Conservation (phyloP, 2,329 filamentous ascomycete genomes). For the Aspergillus japonicus region DNA sequence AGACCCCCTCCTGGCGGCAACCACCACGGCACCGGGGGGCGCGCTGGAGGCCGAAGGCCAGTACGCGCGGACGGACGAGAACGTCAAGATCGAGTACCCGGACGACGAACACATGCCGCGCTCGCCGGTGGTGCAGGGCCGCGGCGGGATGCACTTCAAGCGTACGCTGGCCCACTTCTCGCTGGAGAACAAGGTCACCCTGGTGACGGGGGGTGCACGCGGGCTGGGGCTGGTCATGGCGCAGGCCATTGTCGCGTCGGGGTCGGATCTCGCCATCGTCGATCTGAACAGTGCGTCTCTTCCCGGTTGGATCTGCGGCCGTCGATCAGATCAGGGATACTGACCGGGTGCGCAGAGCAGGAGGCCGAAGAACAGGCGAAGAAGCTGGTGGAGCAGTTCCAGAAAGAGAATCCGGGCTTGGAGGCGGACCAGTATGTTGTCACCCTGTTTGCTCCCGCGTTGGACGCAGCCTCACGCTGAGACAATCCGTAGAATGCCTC, state of each 20-base stretch:
- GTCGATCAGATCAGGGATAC: too few relatives aligned
- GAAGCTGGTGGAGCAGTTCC: slow-evolving; percentile 72
- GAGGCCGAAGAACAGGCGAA: slow-evolving; percentile 77
- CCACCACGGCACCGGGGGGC: slow-evolving; percentile 32
- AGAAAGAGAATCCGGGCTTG: slow-evolving; percentile 73
- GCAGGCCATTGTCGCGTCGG: slow-evolving; percentile 83
- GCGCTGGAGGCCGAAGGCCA: slow-evolving; percentile 57
- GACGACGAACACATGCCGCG: slow-evolving; percentile 70
- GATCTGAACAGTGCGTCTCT: slow-evolving; percentile 77
- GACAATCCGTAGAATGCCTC: slow-evolving; percentile 59
- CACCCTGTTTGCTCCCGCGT: background rate
- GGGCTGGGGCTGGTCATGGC: slow-evolving; percentile 90
- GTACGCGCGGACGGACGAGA: slow-evolving; percentile 77
- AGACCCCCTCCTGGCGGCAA: slow-evolving; percentile 27
- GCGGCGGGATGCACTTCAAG: slow-evolving; percentile 78
- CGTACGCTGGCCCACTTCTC: slow-evolving; percentile 84
- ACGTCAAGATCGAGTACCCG: slow-evolving; percentile 75
- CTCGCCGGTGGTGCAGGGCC: slow-evolving; percentile 68
- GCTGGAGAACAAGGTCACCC: slow-evolving; percentile 75
- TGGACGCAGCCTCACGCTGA: background rate
- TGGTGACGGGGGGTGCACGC: slow-evolving; percentile 87
- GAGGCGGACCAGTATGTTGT: slow-evolving; percentile 53
- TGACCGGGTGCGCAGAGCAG: slow-evolving; percentile 57
- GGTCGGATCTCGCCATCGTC: slow-evolving; percentile 85
- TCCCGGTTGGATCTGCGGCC: background rate